phyloP scores from a whole-genome alignment of 75 land plant genomes.

The Ceratopteris richardii region DNA sequence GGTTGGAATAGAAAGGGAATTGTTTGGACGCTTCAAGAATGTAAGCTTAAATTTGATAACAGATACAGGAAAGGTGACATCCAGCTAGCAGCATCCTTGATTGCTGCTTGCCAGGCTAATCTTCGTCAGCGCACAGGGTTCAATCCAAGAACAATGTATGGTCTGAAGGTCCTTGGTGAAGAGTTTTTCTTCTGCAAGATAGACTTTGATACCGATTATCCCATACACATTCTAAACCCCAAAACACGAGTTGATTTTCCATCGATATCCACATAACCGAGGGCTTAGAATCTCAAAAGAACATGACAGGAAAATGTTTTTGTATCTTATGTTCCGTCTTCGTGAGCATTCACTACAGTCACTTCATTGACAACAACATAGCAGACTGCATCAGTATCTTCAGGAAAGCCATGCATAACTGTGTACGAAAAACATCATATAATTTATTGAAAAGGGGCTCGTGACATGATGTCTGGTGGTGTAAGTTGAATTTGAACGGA shows the following conservation, averaged over 20 bases:
- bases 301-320: conserved; percentile 1
- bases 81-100: conserved; percentile 2
- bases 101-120: conserved; percentile 4
- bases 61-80: conserved; percentile 3
- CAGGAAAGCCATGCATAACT: too few species aligned
- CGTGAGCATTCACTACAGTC: background rate
- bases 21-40: background rate
- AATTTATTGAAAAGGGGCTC: too few species aligned
- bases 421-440: too few species aligned
- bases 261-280: background rate
- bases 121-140: background rate
- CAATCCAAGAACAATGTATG: background rate
- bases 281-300: conserved; percentile 6
- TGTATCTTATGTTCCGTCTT: background rate
- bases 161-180: conserved; percentile 2
- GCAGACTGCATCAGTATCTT: too few species aligned
- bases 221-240: background rate
- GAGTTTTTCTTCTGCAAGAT: conserved; percentile 1
- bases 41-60: background rate
- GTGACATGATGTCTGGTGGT: too few species aligned
- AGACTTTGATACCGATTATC: conserved; percentile 2
- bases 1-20: background rate
- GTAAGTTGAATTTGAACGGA: too few species aligned
- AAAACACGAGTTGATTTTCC: background rate
- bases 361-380: background rate